Percentiles rank a stretch among this genome's conserved stretches.
Evolutionary conservation across 108 stramenopile genomes (phyloP).

Genomic region (Cyclotella cryptica): DNA sequence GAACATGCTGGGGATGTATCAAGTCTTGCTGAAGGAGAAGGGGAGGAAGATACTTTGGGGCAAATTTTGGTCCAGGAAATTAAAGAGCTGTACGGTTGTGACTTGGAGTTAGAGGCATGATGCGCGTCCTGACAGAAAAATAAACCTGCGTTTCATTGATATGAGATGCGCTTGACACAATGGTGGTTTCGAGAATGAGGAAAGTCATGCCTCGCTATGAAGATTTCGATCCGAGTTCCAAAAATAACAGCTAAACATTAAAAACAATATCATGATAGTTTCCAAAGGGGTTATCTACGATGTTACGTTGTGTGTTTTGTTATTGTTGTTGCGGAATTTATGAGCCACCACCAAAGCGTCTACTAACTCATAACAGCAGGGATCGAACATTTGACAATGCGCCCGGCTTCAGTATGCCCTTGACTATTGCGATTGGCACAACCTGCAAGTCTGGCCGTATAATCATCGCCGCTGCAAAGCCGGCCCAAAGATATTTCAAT

Average conservation of each 20-base stretch:
- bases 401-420: conserved; percentile 47
- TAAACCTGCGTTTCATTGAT: not conserved
- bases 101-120: conserved; percentile 57
- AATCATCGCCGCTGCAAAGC: conserved; percentile 24
- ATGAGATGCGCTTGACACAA: too few relatives aligned
- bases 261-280: not conserved
- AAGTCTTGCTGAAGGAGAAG: not conserved
- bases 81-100: conserved; percentile 55
- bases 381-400: conserved; percentile 38
- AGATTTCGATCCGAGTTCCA: too few relatives aligned
- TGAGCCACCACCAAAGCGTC: not conserved
- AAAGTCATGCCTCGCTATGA: too few relatives aligned
- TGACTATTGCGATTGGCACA: conserved; percentile 45
- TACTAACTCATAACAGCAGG: conserved; percentile 12
- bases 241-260: too few relatives aligned
- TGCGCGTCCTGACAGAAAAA: not conserved
- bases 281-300: conserved; percentile 9
- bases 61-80: conserved; percentile 66
- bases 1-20: not conserved
- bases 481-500: conserved; percentile 57
- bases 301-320: too few relatives aligned
- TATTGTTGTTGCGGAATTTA: conserved; percentile 4
- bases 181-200: too few relatives aligned
- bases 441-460: conserved; percentile 41
- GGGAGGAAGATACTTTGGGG: conserved; percentile 53